Evolutionary conservation across 768 basidiomycete genomes (phyloP).

Genomic region (Tricholoma terreum): DNA sequence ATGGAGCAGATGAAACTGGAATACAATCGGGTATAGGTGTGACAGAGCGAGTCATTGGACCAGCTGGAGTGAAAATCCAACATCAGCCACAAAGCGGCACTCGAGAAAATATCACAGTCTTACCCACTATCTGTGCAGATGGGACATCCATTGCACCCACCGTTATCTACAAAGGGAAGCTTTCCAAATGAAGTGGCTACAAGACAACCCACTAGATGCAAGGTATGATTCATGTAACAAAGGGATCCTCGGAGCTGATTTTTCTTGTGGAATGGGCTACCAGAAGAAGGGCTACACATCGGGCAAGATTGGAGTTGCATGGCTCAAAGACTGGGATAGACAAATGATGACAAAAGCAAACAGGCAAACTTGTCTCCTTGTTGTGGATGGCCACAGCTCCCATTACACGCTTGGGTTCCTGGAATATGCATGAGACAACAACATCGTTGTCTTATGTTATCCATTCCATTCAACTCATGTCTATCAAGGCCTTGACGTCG

Average conservation of each 20-base stretch:
- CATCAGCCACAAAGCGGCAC: conserved; percentile 19
- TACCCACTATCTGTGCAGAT: conserved; percentile 40
- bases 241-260: no score
- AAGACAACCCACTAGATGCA: conserved; percentile 31
- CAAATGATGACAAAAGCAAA: conserved; percentile 31
- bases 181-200: no score
- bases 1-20: conserved; percentile 19
- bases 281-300: conserved; percentile 33
- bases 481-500: no score
- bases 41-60: no score
- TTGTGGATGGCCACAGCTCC: no score
- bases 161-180: conserved; percentile 38
- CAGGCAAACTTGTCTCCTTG: conserved; percentile 26
- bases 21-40: no score
- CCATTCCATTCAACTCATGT: no score
- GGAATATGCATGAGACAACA: no score
- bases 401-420: conserved; percentile 30
- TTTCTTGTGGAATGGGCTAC: conserved; percentile 17
- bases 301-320: conserved; percentile 18
- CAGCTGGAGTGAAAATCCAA: conserved; percentile 19
- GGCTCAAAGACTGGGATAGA: conserved; percentile 29
- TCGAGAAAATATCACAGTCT: conserved; percentile 33
- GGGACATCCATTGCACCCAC: conserved; percentile 28
- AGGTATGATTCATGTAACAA: conserved; percentile 22
- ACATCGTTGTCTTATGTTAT: no score